phyloP scores from a whole-genome alignment of 2,329 filamentous ascomycete species.

The Didymella glomerata region DNA sequence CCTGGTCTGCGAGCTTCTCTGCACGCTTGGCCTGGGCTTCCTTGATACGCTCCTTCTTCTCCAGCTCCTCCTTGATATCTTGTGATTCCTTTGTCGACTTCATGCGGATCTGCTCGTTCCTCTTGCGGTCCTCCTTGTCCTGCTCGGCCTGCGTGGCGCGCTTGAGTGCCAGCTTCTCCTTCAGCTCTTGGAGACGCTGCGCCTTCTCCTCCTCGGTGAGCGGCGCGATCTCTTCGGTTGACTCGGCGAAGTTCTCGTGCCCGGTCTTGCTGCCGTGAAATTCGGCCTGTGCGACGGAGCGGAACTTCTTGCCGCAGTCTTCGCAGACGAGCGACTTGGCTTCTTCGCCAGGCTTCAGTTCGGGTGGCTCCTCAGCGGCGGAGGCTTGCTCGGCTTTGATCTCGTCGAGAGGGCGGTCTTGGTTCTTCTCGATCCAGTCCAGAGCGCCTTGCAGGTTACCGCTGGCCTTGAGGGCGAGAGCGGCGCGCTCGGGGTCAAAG shows the following conservation, averaged over 20 bases:
- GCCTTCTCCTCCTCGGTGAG: constrained; percentile 92
- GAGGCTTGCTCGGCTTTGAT: constrained; percentile 63
- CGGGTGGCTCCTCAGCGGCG: constrained; percentile 63
- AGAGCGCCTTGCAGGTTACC: constrained; percentile 86
- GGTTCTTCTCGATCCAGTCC: constrained; percentile 92
- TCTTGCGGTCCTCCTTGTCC: constrained; percentile 83
- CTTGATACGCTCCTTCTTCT: constrained; percentile 89
- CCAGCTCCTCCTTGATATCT: constrained; percentile 87
- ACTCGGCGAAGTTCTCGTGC: constrained; percentile 91
- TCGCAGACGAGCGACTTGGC: constrained; percentile 90
- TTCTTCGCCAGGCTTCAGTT: constrained; percentile 73
- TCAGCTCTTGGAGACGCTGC: constrained; percentile 77
- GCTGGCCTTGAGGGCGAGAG: constrained; percentile 83
- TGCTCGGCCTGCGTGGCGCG: constrained; percentile 70
- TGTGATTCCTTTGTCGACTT: constrained; percentile 91
- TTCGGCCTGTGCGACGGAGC: constrained; percentile 80
- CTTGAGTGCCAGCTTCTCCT: constrained; percentile 76
- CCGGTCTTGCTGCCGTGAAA: constrained; percentile 92
- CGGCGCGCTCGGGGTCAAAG: constrained; percentile 83
- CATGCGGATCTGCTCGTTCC: constrained; percentile 83
- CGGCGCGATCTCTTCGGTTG: constrained; percentile 88
- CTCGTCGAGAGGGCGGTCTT: constrained; percentile 86
- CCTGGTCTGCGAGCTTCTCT: constrained; percentile 85
- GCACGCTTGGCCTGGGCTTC: constrained; percentile 85
- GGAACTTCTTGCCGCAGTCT: constrained; percentile 91